Evolutionary conservation across 345 rosid species (phyloP), one percentile per base, ranked within the genome.

Genomic region (Capsella bursapastoris): DNA sequence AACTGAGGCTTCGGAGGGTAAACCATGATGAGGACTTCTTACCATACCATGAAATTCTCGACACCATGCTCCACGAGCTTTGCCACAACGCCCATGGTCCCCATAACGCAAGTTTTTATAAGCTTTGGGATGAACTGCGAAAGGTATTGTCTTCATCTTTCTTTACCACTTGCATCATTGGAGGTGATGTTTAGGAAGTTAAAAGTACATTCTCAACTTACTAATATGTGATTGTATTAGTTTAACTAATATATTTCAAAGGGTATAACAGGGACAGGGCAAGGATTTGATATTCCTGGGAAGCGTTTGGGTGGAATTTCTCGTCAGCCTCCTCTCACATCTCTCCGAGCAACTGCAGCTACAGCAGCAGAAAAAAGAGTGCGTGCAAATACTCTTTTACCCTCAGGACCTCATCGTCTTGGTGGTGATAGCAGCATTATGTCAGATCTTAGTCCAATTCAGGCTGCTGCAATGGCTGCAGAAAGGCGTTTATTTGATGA

Each of bases 381-480:
- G 9, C 83, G 74, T 56, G 70, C 82, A 66, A 85, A 90, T 14
- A 77, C 80, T 61, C 66, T 92, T 1, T 81, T 90, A 64, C 93
- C 90, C 14, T 87, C 97, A 53, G 93, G 95, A 57, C 93, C 97
- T 12, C 86, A 82, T 10, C 85, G 88, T 64, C 90, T 92, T 60
- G 99, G 99, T 5, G 96, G 99, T 64, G 88, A 90, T 69, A 84
- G 80, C 84, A 77, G 66, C 82, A 82, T 92, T 16, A 95, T 85
- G 99, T 83, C 38, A 64, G 88, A 88, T 35, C 97, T 92, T 52
- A 90, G 87, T 79, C 99, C 97, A 57, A 67, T 84, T 28, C 97
- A 92, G 83, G 99, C 97, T 57, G 97, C 97, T 62, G 97, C 96
- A 3, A 90, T 92, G 97, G 99, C 97, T 55, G 96, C 97, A 13